Evolutionary conservation across 139 green algal species (phyloP), one percentile per base, ranked within the genome.

Genomic region (Chlamydomonas eustigma): DNA sequence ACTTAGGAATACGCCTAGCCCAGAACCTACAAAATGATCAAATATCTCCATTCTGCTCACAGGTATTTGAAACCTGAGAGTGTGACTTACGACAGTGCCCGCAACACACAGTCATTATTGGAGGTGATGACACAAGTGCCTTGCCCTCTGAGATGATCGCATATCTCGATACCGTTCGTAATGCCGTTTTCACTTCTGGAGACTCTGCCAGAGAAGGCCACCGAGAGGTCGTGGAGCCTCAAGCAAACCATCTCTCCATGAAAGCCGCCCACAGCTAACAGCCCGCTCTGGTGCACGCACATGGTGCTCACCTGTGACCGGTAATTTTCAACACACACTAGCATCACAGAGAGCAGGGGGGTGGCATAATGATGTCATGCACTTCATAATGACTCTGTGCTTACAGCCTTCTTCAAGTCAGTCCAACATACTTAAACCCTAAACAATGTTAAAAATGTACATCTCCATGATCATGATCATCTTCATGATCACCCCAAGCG

Each of bases 91-190:
- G 84, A 1, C 65, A 73, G 72, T 39, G 88, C 2, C 4, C 90
- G 83, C 74, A 96, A 81, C 31, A 77, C 73, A 51, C 71, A 68
- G 82, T 98, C 94, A 76, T 98, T 98, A 87, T 97, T 98, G 73
- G 87, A 88, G 36, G 86, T 84, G 69, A 97, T 68, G 31, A 95
- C 44, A 51, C 77, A 77, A 8, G 63, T 74, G 39, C 69, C 73
- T 18, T 37, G 39, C 12, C 38, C 3, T 37, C 33, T 18, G 25
- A 31, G 50, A 31, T 39, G 65, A 28, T 67, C n/a, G 44, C 87
- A 93, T 32, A 97, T 83, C 77, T 97, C 94, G 1, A 98, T 86
- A 1, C 87, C 94, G 76, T 98, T 98, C 0, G 94, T 98, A 83
- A 98, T 98, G 63, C 88, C 90, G 72, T 97, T 98, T 37, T 97